Base-by-base conservation (phyloP, 2,329 filamentous ascomycete genomes). In the Ceratocystis ficicola region DNA sequence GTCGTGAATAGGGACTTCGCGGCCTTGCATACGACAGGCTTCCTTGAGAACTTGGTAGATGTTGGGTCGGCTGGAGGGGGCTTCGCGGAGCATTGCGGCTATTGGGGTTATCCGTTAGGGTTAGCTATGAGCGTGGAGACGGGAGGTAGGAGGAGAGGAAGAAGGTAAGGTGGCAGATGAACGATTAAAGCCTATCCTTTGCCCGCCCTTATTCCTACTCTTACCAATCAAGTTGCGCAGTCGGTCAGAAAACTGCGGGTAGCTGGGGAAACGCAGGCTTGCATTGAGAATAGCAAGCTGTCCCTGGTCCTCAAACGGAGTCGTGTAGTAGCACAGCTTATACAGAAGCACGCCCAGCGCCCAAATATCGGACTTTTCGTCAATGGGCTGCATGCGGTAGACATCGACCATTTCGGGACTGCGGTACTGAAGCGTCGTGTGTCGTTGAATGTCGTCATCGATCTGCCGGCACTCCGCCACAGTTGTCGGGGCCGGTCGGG, bases 331-430 rank as follows among this genome's bases (percentile, higher is more conserved):
- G 79, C 94, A 99, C 68, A 99, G 81, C 79, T 99, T 99, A 80
- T 99, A 99, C 65, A 99, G 77, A 67, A 99, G 78, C 52, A 99
- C 94, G 4, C 94, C 94, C 68, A 99, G 77, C 0, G 94, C 94
- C 94, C 92, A 99, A 36, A 99, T 96, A 75, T 99, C 94, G 62
- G 92, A 95, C 78, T 99, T 99, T 77, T 99, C 94, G 73, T 99
- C 90, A 73, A 99, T 96, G 0, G 94, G 91, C 71, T 92, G 90
- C 75, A 95, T 96, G 69, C 92, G 83, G 77, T 96, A 99, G 28
- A 99, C 94, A 73, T 99, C 94, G 68, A 99, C 87, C 94, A 99
- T 99, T 77, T 99, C 94, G 5, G 94, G 94, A 74, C 93, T 97
- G 70, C 94, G 84, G 75, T 99, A 99, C 75, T 99, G 94, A 76